These are phyloP conservation scores for Penium margaritaceum DNA, from an alignment of 139 green algal genomes.

Conservation along the genomic window DNA sequence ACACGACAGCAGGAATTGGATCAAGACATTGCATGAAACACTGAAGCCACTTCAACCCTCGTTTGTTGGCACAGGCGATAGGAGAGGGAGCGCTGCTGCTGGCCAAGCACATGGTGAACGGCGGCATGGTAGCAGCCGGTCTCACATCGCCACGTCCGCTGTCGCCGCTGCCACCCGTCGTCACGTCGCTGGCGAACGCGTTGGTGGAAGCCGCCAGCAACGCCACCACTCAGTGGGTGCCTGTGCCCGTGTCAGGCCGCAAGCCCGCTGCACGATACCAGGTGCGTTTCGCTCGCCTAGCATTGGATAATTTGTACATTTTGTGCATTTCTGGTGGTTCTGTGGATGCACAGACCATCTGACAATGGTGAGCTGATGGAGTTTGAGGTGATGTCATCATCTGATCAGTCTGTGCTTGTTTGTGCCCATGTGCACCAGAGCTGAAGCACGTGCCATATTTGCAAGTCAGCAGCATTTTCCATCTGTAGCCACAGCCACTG, in stretches of 20 bases:
- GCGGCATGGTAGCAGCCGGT: background rate
- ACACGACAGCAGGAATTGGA: too few species aligned
- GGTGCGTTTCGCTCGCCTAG: background rate
- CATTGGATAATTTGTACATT: background rate
- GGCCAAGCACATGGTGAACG: background rate
- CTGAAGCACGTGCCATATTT: too few species aligned
- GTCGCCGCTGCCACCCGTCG: background rate
- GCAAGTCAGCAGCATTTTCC: too few species aligned
- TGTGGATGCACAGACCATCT: too few species aligned
- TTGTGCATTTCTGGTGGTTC: too few species aligned
- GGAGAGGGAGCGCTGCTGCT: background rate
- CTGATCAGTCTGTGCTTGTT: background rate
- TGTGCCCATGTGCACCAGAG: background rate
- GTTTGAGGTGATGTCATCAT: background rate
- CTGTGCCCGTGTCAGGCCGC: background rate
- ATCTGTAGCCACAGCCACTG: too few species aligned
- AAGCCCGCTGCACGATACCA: slow-evolving; percentile 19
- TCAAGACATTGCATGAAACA: slow-evolving; percentile 3
- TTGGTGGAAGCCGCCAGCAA: background rate
- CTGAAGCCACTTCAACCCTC: background rate
- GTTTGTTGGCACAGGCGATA: too few species aligned
- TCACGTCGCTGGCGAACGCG: background rate
- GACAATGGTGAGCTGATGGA: background rate
- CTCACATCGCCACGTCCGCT: background rate
- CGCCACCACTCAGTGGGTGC: background rate